Conservation (phyloP, 495 filamentous ascomycete species). For the Xeromyces bisporus region DNA sequence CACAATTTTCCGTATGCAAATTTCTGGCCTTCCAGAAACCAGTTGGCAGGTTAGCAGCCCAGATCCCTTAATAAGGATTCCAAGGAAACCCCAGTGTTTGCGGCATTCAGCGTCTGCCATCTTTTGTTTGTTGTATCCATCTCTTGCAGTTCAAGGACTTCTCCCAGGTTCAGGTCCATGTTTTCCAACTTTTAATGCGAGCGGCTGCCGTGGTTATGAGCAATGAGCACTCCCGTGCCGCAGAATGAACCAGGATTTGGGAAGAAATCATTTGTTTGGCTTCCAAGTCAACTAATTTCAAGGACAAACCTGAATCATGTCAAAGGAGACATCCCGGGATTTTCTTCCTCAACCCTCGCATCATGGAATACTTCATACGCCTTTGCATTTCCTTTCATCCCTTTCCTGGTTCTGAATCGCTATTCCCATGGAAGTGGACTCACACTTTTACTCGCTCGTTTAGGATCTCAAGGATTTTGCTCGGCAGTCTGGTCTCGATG, state of each 20-base stretch:
- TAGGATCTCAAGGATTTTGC: conserved; percentile 99
- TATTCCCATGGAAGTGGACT: conserved; percentile 26
- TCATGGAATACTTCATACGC: conserved; percentile 1
- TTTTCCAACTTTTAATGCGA: no score
- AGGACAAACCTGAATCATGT: no score
- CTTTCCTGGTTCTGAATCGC: no score
- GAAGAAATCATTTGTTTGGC: no score
- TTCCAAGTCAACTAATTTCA: no score
- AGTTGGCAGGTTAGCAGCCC: conserved; percentile 98
- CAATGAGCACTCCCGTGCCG: no score
- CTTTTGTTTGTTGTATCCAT: conserved; percentile 6
- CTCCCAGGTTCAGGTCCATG: no score
- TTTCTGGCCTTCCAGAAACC: conserved; percentile 96
- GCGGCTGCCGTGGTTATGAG: no score
- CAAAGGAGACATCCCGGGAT: no score
- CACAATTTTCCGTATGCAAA: conserved; percentile 90
- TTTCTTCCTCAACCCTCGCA: conserved; percentile 6
- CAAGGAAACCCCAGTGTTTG: conserved; percentile 11
- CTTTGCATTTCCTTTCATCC: conserved; percentile 4
- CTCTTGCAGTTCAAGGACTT: not conserved
- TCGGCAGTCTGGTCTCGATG: conserved; percentile 87
- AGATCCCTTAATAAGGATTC: conserved; percentile 34
- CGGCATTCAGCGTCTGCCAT: conserved; percentile 18
- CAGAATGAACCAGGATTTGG: no score
- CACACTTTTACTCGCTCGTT: conserved; percentile 15